A percentile compares a stretch with the other conserved stretches of the same genome.
phyloP scores from a whole-genome alignment of 768 basidiomycete species.

The Tubosaeta sp. region DNA sequence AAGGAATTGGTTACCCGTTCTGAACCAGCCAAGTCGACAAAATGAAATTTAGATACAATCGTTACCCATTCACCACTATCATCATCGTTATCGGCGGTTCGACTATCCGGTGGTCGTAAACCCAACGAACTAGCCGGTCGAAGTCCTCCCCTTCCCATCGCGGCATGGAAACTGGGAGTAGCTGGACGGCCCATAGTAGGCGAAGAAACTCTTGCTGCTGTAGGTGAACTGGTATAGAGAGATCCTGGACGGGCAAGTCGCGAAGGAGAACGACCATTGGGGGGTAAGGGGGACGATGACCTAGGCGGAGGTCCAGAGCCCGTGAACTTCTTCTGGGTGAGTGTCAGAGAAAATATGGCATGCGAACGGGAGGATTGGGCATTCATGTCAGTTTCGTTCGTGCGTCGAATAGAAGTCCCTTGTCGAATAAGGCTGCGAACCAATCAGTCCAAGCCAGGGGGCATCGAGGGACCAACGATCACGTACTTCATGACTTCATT shows the following conservation, averaged over 20 bases:
- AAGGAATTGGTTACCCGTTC: slow-evolving; percentile 61
- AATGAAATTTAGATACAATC: slow-evolving; percentile 94
- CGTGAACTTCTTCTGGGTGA: slow-evolving; percentile 84
- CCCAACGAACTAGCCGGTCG: slow-evolving; percentile 83
- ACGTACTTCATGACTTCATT: slow-evolving; percentile 91
- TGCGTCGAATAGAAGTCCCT: slow-evolving; percentile 87
- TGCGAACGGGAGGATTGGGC: slow-evolving; percentile 97
- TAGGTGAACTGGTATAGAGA: slow-evolving; percentile 46
- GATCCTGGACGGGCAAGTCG: slow-evolving; percentile 83
- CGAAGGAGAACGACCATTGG: slow-evolving; percentile 69
- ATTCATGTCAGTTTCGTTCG: slow-evolving; percentile 98
- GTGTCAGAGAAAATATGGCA: slow-evolving; percentile 95
- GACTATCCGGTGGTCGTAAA: slow-evolving; percentile 49
- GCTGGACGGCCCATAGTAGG: slow-evolving; percentile 74
- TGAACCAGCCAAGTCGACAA: slow-evolving; percentile 95
- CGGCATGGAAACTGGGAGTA: slow-evolving; percentile 74
- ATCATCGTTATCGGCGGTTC: slow-evolving; percentile 43
- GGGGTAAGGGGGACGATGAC: slow-evolving; percentile 73
- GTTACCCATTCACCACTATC: slow-evolving; percentile 83
- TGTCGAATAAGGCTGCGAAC: slow-evolving; percentile 74
- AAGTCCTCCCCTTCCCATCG: slow-evolving; percentile 66
- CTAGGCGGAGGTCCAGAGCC: slow-evolving; percentile 69
- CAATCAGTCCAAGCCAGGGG: slow-evolving; percentile 18
- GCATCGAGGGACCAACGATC: slow-evolving; percentile 6
- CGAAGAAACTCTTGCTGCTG: slow-evolving; percentile 52